Evolutionary conservation across 164 flowering plant genomes (phyloP), one percentile per base, ranked within the genome.

Genomic region (Aristolochia californica): DNA sequence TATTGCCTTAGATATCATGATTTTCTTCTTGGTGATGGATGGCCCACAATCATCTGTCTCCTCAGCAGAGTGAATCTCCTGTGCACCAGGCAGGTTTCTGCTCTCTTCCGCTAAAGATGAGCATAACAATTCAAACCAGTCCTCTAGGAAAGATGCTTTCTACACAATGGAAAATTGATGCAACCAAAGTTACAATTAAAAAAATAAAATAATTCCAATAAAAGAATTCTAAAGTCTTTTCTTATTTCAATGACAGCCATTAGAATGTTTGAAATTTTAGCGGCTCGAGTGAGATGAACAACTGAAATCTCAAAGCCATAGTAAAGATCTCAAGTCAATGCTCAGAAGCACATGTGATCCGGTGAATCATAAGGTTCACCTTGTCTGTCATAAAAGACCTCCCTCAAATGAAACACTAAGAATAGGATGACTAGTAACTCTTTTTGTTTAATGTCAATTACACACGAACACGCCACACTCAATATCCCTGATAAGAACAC

Each of bases 91-190:
- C 13, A 65, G 65, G 58, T 30, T 22, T 53, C 64, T 63, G 43
- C 66, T 53, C 56, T 50, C 56, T 14, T 69, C 75, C 43, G 53
- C 74, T 27, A 82, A 53, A 54, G 84, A 80, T 14, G 66, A 65
- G 67, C 82, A 76, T 40, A 85, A 57, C 30, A 13, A 63, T 68
- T 70, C 75, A 27, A 87, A 66, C 97, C 97, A 90, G 30, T 76
- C 79, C 73, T 87, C 95, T 15, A 90, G 66, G 59, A 83, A 83
- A 12, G 79, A 55, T 5, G 86, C 78, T 77, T 90, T 90, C 95
- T 89, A 56, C 13, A 55, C 12, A 30, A 34, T 55, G 45, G 21
- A 52, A 5, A 22, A 60, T n/a, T 53, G 11, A 17, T 21, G 23
- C 26, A 44, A 57, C 18, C 48, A 43, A 44, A 2, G 22, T 43